These are phyloP conservation scores for Brassica incana DNA, from an alignment of 345 rosid species.

Conservation along the genomic window DNA sequence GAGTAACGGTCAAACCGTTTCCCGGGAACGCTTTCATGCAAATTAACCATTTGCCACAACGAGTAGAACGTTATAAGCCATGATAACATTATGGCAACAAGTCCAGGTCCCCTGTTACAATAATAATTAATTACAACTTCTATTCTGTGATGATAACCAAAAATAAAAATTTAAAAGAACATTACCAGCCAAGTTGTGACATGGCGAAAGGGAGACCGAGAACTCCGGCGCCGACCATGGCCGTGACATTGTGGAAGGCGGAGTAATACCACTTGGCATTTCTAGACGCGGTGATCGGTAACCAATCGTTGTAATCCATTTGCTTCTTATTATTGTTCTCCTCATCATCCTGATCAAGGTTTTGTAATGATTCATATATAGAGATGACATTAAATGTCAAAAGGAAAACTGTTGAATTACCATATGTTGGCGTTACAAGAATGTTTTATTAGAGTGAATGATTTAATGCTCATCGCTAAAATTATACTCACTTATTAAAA, in stretches of 20 bases:
- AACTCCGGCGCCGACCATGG: conserved; percentile 93
- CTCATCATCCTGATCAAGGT: conserved; percentile 23
- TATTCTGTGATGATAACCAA: background rate
- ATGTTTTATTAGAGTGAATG: background rate
- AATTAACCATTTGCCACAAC: conserved; percentile 84
- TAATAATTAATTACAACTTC: background rate
- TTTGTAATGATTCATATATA: background rate
- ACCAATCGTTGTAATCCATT: conserved; percentile 70
- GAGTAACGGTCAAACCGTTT: conserved; percentile 75
- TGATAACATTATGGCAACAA: conserved; percentile 52
- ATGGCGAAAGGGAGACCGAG: conserved; percentile 86
- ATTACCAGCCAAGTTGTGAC: conserved; percentile 81
- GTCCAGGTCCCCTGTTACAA: conserved; percentile 72
- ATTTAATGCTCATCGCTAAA: background rate
- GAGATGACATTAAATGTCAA: background rate
- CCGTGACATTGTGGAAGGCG: conserved; percentile 89
- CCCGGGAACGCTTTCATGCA: conserved; percentile 84
- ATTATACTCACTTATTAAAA: too few species aligned
- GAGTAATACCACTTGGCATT: conserved; percentile 90
- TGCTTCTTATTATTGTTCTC: conserved; percentile 35
- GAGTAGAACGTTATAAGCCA: conserved; percentile 87
- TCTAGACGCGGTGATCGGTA: conserved; percentile 68
- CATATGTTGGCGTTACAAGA: background rate
- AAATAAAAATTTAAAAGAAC: too few species aligned
- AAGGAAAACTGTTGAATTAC: background rate